Evolutionary conservation across 1,139 yeast species (phyloP).

Genomic region (Sugiyamaella castrensis): DNA sequence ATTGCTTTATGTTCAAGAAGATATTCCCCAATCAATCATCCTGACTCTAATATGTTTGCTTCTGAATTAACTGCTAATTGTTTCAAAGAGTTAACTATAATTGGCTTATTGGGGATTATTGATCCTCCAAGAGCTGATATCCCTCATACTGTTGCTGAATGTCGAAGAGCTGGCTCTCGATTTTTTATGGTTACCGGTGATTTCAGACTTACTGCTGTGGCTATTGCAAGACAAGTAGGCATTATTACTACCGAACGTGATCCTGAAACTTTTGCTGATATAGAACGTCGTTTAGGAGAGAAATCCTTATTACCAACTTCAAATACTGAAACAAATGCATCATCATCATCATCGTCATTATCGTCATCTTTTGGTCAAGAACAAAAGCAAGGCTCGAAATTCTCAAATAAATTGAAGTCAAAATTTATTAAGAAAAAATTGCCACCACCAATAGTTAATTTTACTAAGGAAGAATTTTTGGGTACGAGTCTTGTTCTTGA

Average conservation of each 20-base stretch:
- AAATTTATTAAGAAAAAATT: too few relatives aligned
- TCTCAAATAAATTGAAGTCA: too few relatives aligned
- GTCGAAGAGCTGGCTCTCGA: conserved; percentile 50
- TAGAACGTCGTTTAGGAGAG: conserved; percentile 20
- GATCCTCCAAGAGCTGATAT: conserved; percentile 53
- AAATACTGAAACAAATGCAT: too few relatives aligned
- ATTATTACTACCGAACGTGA: conserved; percentile 37
- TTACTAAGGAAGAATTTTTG: conserved; percentile 9
- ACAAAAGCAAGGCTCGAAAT: too few relatives aligned
- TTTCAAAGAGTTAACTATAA: conserved; percentile 31
- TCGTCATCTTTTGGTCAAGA: too few relatives aligned
- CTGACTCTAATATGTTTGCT: conserved; percentile 26
- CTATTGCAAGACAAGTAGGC: conserved; percentile 51
- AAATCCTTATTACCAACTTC: background rate
- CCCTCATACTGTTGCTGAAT: conserved; percentile 40
- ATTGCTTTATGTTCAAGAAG: conserved; percentile 41
- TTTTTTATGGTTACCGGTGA: conserved; percentile 57
- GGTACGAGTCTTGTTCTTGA: conserved; percentile 34
- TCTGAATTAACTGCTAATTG: conserved; percentile 20
- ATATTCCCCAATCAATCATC: conserved; percentile 17
- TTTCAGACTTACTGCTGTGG: conserved; percentile 51
- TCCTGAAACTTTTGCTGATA: conserved; percentile 34
- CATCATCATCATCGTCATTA: too few relatives aligned
- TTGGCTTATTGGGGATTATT: conserved; percentile 49
- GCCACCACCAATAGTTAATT: background rate